phyloP scores from a whole-genome alignment of 2,329 filamentous ascomycete species.

The Pestalotiopsis sp. region DNA sequence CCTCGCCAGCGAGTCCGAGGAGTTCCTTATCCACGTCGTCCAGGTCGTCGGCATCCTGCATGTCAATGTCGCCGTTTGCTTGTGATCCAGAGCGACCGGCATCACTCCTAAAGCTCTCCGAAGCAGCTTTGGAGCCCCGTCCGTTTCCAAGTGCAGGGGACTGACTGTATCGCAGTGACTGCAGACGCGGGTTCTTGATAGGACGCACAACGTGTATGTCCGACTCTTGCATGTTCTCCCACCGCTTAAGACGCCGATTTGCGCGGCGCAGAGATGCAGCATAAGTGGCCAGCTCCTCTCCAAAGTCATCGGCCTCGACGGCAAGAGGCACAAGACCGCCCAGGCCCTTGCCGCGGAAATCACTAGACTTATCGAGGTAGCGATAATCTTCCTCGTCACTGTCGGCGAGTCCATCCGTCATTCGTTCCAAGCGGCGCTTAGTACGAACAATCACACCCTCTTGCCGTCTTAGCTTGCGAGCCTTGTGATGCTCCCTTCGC shows the following conservation, averaged over 20 bases:
- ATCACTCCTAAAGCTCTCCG: conserved; percentile 18
- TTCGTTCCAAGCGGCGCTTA: conserved; percentile 63
- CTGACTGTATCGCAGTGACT: conserved; percentile 25
- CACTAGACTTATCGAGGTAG: conserved; percentile 33
- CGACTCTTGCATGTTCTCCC: conserved; percentile 56
- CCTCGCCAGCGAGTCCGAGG: conserved; percentile 48
- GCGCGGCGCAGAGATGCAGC: conserved; percentile 67
- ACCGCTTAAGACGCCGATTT: conserved; percentile 68
- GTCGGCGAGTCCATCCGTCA: conserved; percentile 60
- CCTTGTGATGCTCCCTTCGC: conserved; percentile 65
- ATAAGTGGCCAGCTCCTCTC: conserved; percentile 72
- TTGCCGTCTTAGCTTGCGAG: conserved; percentile 62
- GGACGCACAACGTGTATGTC: conserved; percentile 51
- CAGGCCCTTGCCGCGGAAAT: conserved; percentile 60
- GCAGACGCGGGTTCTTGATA: conserved; percentile 42
- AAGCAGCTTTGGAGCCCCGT: conserved; percentile 19
- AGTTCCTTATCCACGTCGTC: conserved; percentile 60
- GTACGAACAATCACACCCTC: conserved; percentile 71
- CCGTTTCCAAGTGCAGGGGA: conserved; percentile 32
- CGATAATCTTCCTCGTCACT: conserved; percentile 61
- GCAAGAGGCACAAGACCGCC: conserved; percentile 66
- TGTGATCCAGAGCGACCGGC: conserved; percentile 21
- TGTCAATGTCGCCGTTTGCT: conserved; percentile 45
- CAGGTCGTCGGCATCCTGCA: conserved; percentile 52
- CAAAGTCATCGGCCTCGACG: conserved; percentile 72